phyloP scores from a whole-genome alignment of 1,284 basidiomycete species.

The Microbotryomycetes sp. region DNA sequence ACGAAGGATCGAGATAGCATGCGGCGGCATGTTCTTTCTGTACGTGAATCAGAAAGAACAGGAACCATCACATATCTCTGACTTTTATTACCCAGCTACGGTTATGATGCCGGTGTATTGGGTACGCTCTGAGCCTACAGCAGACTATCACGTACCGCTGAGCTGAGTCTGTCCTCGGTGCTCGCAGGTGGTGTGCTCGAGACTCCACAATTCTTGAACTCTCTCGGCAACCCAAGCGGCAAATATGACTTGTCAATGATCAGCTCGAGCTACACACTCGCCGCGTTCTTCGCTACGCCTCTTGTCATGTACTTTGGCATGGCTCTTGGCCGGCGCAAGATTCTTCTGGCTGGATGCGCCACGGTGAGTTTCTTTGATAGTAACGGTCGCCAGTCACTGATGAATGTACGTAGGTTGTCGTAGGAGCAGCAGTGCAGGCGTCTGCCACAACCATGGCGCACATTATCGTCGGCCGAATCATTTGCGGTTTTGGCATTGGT shows the following conservation, averaged over 20 bases:
- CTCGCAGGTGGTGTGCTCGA: constrained; percentile 11
- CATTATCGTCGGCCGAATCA: constrained; percentile 12
- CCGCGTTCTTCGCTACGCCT: constrained; percentile 15
- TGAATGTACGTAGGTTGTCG: constrained; percentile 5
- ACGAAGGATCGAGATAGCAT: constrained; percentile 10
- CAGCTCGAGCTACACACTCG: constrained; percentile 7
- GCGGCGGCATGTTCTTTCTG: constrained; percentile 13
- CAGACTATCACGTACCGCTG: too few species aligned
- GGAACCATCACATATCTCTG: not conserved
- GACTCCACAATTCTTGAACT: constrained; percentile 9
- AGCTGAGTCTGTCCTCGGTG: too few species aligned
- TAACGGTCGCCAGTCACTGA: not conserved
- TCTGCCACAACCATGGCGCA: constrained; percentile 5
- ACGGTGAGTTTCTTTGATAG: not conserved
- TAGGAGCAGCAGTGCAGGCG: constrained; percentile 14
- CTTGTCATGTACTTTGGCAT: constrained; percentile 14
- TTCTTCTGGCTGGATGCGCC: constrained; percentile 5
- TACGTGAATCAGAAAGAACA: not conserved
- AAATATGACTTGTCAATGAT: constrained; percentile 17
- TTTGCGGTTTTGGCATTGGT: constrained; percentile 17
- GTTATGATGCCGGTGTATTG: constrained; percentile 16
- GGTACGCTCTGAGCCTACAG: too few species aligned
- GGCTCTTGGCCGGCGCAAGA: constrained; percentile 6
- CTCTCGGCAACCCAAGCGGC: constrained; percentile 5
- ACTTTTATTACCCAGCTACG: constrained; percentile 7